Percentiles rank a stretch among this genome's conserved stretches.
These are phyloP conservation scores for Annulohypoxylon maeteangense DNA, from an alignment of 495 filamentous ascomycete genomes.

Conservation along the genomic window DNA sequence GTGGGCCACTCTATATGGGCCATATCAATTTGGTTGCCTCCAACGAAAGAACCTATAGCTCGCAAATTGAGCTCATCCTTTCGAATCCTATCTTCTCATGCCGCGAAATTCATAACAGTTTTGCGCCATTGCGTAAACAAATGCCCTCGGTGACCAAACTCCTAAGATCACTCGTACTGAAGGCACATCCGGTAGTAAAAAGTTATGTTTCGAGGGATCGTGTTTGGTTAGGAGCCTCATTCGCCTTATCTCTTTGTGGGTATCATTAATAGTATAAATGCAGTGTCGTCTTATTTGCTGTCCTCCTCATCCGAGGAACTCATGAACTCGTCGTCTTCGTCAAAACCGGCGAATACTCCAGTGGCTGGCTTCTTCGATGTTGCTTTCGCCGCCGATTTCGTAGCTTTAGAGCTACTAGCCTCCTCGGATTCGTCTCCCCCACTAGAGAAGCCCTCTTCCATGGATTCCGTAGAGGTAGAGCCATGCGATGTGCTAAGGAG, in stretches of 20 bases:
- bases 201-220: background rate
- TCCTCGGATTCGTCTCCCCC: constrained; percentile 51
- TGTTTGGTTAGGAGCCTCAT: background rate
- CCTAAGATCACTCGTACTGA: background rate
- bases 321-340: constrained; percentile 92
- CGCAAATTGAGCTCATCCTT: background rate
- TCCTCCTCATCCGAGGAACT: constrained; percentile 73
- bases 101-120: background rate
- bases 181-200: background rate
- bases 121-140: background rate
- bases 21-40: background rate
- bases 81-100: background rate
- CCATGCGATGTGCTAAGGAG: constrained; percentile 56
- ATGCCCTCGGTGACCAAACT: background rate
- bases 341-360: constrained; percentile 80
- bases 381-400: constrained; percentile 50
- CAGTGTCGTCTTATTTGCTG: constrained; percentile 3
- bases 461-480: constrained; percentile 57
- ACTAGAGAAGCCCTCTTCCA: constrained; percentile 49
- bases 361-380: constrained; percentile 58
- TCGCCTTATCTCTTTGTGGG: constrained; percentile 4
- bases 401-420: constrained; percentile 50
- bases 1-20: background rate
- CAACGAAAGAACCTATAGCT: background rate
- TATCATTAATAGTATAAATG: constrained; percentile 15